phyloP scores from a whole-genome alignment of 805 yeast species.

The Suhomyces xylopsoci region DNA sequence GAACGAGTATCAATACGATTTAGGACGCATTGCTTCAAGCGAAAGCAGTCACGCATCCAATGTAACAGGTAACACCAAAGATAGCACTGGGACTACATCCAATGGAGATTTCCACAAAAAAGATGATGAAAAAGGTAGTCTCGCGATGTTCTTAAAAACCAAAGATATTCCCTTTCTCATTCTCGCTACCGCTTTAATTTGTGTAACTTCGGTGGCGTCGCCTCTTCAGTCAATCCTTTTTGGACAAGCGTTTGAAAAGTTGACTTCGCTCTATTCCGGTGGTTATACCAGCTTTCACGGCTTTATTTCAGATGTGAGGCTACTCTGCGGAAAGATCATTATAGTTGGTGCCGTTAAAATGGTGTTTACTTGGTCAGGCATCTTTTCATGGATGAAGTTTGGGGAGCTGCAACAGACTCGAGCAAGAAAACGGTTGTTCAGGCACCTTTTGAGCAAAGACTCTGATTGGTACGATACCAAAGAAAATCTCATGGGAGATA shows the following conservation, averaged over 20 bases:
- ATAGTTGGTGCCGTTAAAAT: constrained; percentile 30
- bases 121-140: not conserved
- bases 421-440: constrained; percentile 48
- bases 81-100: too few species aligned
- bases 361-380: constrained; percentile 48
- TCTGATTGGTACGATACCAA: constrained; percentile 63
- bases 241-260: constrained; percentile 55
- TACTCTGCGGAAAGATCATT: constrained; percentile 32
- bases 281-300: constrained; percentile 20
- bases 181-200: constrained; percentile 35
- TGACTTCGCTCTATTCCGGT: constrained; percentile 29
- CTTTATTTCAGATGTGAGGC: constrained; percentile 27
- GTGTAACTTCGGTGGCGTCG: constrained; percentile 53
- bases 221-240: constrained; percentile 62
- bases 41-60: not conserved
- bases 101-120: too few species aligned
- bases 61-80: not conserved
- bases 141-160: constrained; percentile 20
- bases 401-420: constrained; percentile 70
- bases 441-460: constrained; percentile 43
- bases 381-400: constrained; percentile 59
- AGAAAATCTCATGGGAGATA: constrained; percentile 56
- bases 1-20: not conserved
- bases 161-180: constrained; percentile 19
- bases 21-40: not conserved